A percentile compares a stretch with the other conserved stretches of the same genome.
Conservation (phyloP, 1,139 yeast species). For the Geotrichum candidum region DNA sequence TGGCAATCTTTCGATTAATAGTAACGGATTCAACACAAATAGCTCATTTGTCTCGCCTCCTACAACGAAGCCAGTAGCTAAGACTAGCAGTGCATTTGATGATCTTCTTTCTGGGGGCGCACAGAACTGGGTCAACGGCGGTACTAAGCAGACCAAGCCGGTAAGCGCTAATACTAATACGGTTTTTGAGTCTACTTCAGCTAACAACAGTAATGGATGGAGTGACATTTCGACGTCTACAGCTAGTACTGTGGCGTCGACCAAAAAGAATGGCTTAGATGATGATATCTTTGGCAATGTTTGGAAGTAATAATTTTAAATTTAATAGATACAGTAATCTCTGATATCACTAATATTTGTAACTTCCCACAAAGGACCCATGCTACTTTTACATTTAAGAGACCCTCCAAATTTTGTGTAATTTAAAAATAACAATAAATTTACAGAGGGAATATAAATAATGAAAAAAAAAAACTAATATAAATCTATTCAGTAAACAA, state of each 20-base stretch:
- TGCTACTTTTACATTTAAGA: background rate
- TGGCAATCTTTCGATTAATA: background rate
- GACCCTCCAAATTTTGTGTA: background rate
- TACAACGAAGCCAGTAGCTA: slow-evolving; percentile 17
- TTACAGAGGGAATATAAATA: background rate
- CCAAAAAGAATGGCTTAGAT: slow-evolving; percentile 22
- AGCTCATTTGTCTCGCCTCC: background rate
- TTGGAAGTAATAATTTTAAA: slow-evolving; percentile 40
- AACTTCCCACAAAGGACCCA: background rate
- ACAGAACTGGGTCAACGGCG: slow-evolving; percentile 29
- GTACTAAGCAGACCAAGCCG: slow-evolving; percentile 16
- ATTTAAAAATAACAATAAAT: too few relatives aligned
- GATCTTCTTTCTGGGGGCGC: slow-evolving; percentile 33
- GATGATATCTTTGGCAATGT: slow-evolving; percentile 66
- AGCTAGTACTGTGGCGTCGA: background rate
- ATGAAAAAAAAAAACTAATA: background rate
- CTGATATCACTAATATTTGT: background rate
- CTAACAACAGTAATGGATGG: background rate
- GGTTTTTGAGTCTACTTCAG: background rate
- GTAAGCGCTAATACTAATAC: background rate
- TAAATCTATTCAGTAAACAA: background rate
- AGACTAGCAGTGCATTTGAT: slow-evolving; percentile 15
- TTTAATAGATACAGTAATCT: background rate
- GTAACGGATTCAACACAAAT: background rate
- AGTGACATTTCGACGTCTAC: background rate